Percentiles rank a stretch among this genome's conserved stretches.
Evolutionary conservation across 331 rosid genomes (phyloP).

Genomic region (Malus hybrid): DNA sequence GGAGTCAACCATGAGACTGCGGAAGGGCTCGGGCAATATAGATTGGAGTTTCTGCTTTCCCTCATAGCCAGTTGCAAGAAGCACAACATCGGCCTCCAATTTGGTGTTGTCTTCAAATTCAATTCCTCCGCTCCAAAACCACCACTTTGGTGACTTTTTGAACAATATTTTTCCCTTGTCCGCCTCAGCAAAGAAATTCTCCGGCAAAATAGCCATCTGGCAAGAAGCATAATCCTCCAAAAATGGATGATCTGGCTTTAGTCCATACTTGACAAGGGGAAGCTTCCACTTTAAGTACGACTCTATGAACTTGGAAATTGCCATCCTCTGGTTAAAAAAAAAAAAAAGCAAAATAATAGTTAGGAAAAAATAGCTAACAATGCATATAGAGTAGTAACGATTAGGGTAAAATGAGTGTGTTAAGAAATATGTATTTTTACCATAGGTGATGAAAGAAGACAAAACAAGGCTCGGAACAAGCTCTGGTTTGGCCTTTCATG

Average conservation of each 20-base stretch:
- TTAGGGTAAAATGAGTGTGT: neutral
- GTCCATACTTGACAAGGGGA: slow-evolving; percentile 45
- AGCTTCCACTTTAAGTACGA: slow-evolving; percentile 42
- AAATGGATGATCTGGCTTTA: slow-evolving; percentile 41
- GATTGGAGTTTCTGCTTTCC: slow-evolving; percentile 35
- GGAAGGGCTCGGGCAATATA: slow-evolving; percentile 35
- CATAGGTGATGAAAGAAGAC: slow-evolving; percentile 65
- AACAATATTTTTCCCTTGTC: slow-evolving; percentile 39
- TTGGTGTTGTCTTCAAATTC: slow-evolving; percentile 26
- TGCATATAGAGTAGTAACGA: too few relatives aligned
- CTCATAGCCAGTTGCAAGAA: slow-evolving; percentile 51
- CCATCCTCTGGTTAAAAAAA: slow-evolving; percentile 41
- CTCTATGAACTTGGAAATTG: slow-evolving; percentile 44
- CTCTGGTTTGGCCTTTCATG: slow-evolving; percentile 76
- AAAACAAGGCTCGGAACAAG: slow-evolving; percentile 48
- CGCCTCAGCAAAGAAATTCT: slow-evolving; percentile 35
- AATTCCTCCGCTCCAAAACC: slow-evolving; percentile 26
- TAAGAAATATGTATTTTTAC: slow-evolving; percentile 14
- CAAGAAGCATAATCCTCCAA: slow-evolving; percentile 37
- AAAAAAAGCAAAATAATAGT: neutral
- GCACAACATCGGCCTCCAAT: slow-evolving; percentile 35
- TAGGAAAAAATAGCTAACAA: too few relatives aligned
- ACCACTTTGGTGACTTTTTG: slow-evolving; percentile 19
- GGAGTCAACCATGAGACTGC: slow-evolving; percentile 24
- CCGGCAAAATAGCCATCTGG: slow-evolving; percentile 27